phyloP scores from a whole-genome alignment of 768 basidiomycete genomes.

The Russula foetens region DNA sequence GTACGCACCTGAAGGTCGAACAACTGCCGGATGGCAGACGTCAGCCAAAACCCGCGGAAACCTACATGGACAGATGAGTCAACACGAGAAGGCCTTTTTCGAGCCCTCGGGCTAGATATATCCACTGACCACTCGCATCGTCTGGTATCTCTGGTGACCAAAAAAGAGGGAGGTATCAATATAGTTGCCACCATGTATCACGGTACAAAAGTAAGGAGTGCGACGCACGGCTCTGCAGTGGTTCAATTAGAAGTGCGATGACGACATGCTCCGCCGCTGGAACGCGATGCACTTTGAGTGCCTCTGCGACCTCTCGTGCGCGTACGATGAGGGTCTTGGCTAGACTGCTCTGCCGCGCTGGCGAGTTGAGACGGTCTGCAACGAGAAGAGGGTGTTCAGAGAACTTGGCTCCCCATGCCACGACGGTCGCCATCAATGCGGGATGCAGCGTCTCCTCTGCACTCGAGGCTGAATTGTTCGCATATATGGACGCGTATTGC shows the following conservation, averaged over 20 bases:
- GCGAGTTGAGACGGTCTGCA: conserved; percentile 63
- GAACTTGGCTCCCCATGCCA: conserved; percentile 92
- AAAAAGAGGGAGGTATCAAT: conserved; percentile 4
- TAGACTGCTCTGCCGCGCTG: conserved; percentile 60
- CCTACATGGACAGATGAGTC: conserved; percentile 37
- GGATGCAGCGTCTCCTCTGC: conserved; percentile 50
- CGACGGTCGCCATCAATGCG: conserved; percentile 73
- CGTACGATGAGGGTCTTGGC: conserved; percentile 73
- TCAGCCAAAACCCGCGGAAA: conserved; percentile 81
- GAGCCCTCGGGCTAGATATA: conserved; percentile 4
- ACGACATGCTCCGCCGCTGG: conserved; percentile 76
- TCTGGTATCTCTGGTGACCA: conserved; percentile 54
- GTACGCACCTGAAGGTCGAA: conserved; percentile 60
- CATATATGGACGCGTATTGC: conserved; percentile 23
- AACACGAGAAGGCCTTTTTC: neutral
- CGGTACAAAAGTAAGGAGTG: neutral
- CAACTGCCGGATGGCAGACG: conserved; percentile 67
- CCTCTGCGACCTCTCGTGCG: conserved; percentile 80
- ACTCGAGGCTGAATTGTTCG: neutral
- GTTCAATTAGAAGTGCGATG: conserved; percentile 73
- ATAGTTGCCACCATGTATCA: neutral
- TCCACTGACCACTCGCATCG: conserved; percentile 53
- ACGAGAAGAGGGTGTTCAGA: conserved; percentile 83
- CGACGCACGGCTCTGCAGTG: conserved; percentile 78
- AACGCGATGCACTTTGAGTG: conserved; percentile 77